These are phyloP conservation scores for Aciculosporium take DNA, from an alignment of 2,329 filamentous ascomycete species.

Conservation along the genomic window DNA sequence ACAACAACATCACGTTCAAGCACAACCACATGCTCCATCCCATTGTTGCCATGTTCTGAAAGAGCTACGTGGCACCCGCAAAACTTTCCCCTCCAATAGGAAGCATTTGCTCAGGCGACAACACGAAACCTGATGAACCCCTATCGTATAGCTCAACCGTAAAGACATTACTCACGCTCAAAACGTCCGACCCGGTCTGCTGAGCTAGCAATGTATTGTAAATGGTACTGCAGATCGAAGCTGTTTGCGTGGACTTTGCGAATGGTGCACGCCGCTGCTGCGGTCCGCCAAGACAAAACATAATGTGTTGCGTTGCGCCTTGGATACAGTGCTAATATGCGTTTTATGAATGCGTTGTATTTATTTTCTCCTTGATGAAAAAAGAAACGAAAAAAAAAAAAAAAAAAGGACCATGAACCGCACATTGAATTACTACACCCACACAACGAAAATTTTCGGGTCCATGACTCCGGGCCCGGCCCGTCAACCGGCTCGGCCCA, in stretches of 20 bases:
- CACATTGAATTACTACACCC: not conserved
- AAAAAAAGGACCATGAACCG: not conserved
- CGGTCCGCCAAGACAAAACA: too few species aligned
- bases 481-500: not conserved
- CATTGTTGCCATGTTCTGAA: conserved; percentile 26
- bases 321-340: too few species aligned
- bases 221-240: conserved; percentile 43
- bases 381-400: too few species aligned
- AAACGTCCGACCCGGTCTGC: conserved; percentile 32
- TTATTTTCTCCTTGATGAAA: too few species aligned
- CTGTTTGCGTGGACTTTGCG: conserved; percentile 22
- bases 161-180: conserved; percentile 26
- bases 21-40: not conserved
- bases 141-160: conserved; percentile 24
- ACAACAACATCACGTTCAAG: not conserved
- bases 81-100: conserved; percentile 29
- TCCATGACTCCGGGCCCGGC: not conserved
- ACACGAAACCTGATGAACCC: conserved; percentile 27
- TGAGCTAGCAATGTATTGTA: conserved; percentile 38
- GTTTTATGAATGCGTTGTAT: too few species aligned
- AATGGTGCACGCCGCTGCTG: too few species aligned
- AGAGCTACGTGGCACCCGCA: conserved; percentile 45
- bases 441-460: not conserved
- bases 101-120: conserved; percentile 28
- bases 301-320: too few species aligned